Evolutionary conservation across 2,329 filamentous ascomycete species (phyloP).

Genomic region (Pestalotiopsis sp.): DNA sequence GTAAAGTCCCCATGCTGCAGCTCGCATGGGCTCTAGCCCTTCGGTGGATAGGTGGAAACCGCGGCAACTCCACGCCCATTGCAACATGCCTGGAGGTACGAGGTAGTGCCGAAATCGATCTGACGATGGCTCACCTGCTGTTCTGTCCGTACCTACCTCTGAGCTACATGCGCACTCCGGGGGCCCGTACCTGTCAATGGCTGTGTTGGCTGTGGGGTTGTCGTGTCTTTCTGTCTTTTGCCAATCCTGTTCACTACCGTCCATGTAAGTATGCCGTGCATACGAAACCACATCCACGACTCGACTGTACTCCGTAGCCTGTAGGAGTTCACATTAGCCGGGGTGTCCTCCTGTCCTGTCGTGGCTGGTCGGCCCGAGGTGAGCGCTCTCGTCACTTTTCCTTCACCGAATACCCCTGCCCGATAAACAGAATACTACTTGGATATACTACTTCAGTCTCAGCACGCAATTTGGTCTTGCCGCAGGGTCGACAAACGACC

Average conservation of each 20-base stretch:
- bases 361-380: constrained; percentile 10
- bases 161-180: not conserved
- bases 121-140: constrained; percentile 6
- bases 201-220: not conserved
- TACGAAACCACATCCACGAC: not conserved
- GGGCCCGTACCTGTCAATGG: not conserved
- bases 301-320: not conserved
- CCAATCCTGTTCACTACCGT: not conserved
- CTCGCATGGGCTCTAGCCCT: constrained; percentile 9
- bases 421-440: not conserved
- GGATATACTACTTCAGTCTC: not conserved
- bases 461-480: not conserved
- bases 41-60: constrained; percentile 15
- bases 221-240: not conserved
- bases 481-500: not conserved
- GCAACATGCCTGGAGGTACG: constrained; percentile 5
- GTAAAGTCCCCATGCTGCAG: not conserved
- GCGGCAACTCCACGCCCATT: constrained; percentile 10
- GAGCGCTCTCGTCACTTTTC: not conserved
- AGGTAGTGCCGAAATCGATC: constrained; percentile 8
- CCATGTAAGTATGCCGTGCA: not conserved
- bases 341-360: not conserved
- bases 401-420: constrained; percentile 1
- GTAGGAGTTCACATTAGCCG: not conserved
- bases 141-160: not conserved